Conservation (phyloP, 2,329 filamentous ascomycete species). For the Emmonsiellopsis sp. region DNA sequence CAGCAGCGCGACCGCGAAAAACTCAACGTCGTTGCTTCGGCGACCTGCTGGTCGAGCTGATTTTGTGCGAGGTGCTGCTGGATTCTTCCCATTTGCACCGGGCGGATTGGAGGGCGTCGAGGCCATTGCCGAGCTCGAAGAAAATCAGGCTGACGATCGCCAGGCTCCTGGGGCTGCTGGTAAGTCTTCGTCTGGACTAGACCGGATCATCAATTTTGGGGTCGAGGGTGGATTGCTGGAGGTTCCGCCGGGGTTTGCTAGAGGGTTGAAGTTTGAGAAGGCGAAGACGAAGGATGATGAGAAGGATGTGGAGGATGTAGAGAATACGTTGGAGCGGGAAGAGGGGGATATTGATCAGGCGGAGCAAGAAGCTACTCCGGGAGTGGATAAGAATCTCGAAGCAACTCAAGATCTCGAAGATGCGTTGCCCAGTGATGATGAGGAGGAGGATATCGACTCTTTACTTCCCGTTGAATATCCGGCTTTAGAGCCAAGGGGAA, state of each 20-base stretch:
- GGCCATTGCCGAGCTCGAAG: constrained; percentile 72
- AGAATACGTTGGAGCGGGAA: constrained; percentile 18
- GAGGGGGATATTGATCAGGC: constrained; percentile 30
- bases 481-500: constrained; percentile 73
- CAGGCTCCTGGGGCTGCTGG: constrained; percentile 25
- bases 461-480: constrained; percentile 89
- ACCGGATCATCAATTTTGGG: constrained; percentile 76
- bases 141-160: constrained; percentile 49
- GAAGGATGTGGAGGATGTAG: constrained; percentile 57
- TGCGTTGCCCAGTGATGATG: constrained; percentile 24
- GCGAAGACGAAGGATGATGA: constrained; percentile 51
- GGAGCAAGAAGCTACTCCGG: constrained; percentile 38
- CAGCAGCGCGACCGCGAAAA: constrained; percentile 83
- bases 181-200: constrained; percentile 46
- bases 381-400: constrained; percentile 23
- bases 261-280: constrained; percentile 64
- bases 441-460: constrained; percentile 62
- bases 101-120: constrained; percentile 82
- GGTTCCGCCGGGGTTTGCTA: constrained; percentile 68
- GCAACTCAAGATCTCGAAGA: constrained; percentile 17
- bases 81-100: constrained; percentile 89
- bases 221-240: constrained; percentile 69
- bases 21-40: constrained; percentile 78
- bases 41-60: constrained; percentile 81
- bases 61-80: constrained; percentile 84